phyloP scores from a whole-genome alignment of 2,329 filamentous ascomycete species.

The Chrysoporthe puriensis region DNA sequence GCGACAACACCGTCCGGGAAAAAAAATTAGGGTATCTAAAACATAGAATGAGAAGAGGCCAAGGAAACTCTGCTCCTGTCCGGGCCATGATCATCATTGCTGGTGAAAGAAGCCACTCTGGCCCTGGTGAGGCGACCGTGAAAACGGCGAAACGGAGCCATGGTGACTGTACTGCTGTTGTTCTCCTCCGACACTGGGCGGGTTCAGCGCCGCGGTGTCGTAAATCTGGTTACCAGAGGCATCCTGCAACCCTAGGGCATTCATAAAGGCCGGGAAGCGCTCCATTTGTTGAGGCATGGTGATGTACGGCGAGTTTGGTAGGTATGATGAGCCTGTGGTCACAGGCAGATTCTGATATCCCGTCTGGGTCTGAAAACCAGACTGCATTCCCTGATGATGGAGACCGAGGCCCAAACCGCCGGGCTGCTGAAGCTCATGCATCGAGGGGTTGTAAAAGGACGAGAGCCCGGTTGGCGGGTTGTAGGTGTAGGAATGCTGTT shows the following conservation, averaged over 20 bases:
- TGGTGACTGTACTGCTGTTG: slow-evolving; percentile 42
- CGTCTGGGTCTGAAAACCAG: slow-evolving; percentile 26
- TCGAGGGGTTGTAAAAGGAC: slow-evolving; percentile 20
- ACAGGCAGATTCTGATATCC: slow-evolving; percentile 39
- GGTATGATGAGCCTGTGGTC: slow-evolving; percentile 37
- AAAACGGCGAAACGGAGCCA: slow-evolving; percentile 49
- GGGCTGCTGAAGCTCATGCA: slow-evolving; percentile 26
- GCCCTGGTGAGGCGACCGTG: slow-evolving; percentile 45
- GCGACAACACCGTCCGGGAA: slow-evolving; percentile 9
- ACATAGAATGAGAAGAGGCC: slow-evolving; percentile 4
- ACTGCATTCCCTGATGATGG: slow-evolving; percentile 22
- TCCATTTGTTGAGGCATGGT: slow-evolving; percentile 35
- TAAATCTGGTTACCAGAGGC: slow-evolving; percentile 32
- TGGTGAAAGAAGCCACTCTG: slow-evolving; percentile 42
- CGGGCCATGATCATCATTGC: slow-evolving; percentile 15
- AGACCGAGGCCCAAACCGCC: slow-evolving; percentile 15
- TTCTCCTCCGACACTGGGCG: slow-evolving; percentile 36
- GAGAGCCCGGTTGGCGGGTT: slow-evolving; percentile 28
- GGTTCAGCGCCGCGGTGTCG: slow-evolving; percentile 41
- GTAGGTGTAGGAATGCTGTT: slow-evolving; percentile 27
- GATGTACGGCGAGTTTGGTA: slow-evolving; percentile 38
- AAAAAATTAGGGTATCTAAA: slow-evolving; percentile 1
- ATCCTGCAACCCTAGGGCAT: slow-evolving; percentile 22
- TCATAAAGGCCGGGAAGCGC: slow-evolving; percentile 28
- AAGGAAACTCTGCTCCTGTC: not conserved